phyloP scores from a whole-genome alignment of 2,329 filamentous ascomycete species.

The Phialemoniopsis sp. region DNA sequence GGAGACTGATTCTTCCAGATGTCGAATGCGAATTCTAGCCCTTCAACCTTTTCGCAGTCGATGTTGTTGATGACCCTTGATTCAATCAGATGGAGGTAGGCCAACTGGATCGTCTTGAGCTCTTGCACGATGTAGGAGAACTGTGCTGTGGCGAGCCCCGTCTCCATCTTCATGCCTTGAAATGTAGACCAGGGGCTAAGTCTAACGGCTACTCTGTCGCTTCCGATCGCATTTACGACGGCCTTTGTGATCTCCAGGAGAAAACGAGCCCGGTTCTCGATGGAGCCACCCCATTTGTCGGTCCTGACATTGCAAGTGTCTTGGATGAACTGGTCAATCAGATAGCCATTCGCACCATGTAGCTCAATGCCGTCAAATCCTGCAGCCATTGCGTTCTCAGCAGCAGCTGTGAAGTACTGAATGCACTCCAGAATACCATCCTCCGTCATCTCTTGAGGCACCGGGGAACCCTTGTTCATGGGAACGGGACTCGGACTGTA shows the following conservation, averaged over 20 bases:
- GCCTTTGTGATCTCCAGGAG: conserved; percentile 47
- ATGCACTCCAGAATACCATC: conserved; percentile 33
- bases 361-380: conserved; percentile 44
- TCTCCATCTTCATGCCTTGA: conserved; percentile 53
- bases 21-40: conserved; percentile 20
- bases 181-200: conserved; percentile 51
- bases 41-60: conserved; percentile 28
- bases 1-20: conserved; percentile 20
- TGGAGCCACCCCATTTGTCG: conserved; percentile 48
- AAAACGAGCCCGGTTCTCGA: conserved; percentile 50
- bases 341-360: conserved; percentile 34
- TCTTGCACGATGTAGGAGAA: conserved; percentile 48
- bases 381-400: conserved; percentile 44
- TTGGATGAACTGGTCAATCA: conserved; percentile 52
- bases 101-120: conserved; percentile 36
- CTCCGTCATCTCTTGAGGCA: conserved; percentile 33
- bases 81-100: conserved; percentile 55
- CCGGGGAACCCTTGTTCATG: conserved; percentile 30
- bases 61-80: conserved; percentile 35
- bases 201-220: conserved; percentile 44
- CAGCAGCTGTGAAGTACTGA: conserved; percentile 20
- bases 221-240: conserved; percentile 44
- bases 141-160: conserved; percentile 45
- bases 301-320: conserved; percentile 50
- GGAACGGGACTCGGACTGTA: conserved; percentile 30